Conservation (phyloP, 2,329 filamentous ascomycete genomes). For the Hypoxylon sp. region DNA sequence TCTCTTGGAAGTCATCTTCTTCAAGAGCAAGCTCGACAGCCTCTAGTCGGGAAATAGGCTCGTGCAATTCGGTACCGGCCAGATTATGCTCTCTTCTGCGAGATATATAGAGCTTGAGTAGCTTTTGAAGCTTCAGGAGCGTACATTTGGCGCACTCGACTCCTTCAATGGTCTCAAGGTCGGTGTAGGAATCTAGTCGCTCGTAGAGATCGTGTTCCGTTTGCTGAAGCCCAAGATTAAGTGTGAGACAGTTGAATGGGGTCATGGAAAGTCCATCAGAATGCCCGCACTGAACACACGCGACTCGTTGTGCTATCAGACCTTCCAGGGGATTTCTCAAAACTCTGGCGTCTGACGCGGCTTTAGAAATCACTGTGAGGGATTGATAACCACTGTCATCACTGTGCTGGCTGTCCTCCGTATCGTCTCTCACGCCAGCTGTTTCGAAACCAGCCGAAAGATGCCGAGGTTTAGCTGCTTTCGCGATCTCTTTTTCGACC, state of each 20-base stretch:
- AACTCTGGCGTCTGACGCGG: constrained; percentile 52
- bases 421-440: constrained; percentile 57
- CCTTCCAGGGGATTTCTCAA: constrained; percentile 87
- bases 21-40: constrained; percentile 79
- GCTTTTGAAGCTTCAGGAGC: constrained; percentile 68
- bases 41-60: constrained; percentile 68
- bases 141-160: constrained; percentile 95
- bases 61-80: constrained; percentile 64
- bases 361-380: constrained; percentile 54
- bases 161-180: constrained; percentile 85
- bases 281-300: constrained; percentile 86
- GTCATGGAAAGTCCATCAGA: constrained; percentile 91
- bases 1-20: constrained; percentile 82
- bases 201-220: constrained; percentile 78
- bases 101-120: constrained; percentile 63
- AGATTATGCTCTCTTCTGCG: constrained; percentile 53
- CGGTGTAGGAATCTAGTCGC: constrained; percentile 85
- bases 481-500: constrained; percentile 80
- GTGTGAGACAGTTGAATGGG: constrained; percentile 92
- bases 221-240: constrained; percentile 77
- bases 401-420: constrained; percentile 62
- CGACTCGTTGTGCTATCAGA: constrained; percentile 86
- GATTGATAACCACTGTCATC: constrained; percentile 71
- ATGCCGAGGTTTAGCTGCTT: constrained; percentile 56
- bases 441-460: constrained; percentile 57